Evolutionary conservation across 2,329 filamentous ascomycete genomes (phyloP).

Genomic region (Fusarium multiceps): DNA sequence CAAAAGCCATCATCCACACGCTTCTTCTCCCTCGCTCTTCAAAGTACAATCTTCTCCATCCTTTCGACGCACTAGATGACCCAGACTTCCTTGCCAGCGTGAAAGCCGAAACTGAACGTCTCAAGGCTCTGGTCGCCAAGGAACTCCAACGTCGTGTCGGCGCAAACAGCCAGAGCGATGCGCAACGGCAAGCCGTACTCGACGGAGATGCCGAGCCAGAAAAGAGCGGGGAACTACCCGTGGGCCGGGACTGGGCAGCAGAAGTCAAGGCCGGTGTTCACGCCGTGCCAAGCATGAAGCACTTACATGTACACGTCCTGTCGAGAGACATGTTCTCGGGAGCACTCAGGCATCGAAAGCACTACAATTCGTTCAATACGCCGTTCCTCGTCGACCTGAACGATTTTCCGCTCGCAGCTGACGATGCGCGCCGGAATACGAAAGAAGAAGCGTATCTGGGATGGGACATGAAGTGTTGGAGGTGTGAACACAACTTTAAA

Average conservation of each 20-base stretch:
- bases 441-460: constrained; percentile 69
- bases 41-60: constrained; percentile 71
- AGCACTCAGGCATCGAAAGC: constrained; percentile 80
- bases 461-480: constrained; percentile 82
- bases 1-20: constrained; percentile 86
- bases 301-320: constrained; percentile 90
- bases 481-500: constrained; percentile 79
- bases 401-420: constrained; percentile 78
- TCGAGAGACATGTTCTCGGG: constrained; percentile 81
- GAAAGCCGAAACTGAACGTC: constrained; percentile 67
- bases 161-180: constrained; percentile 70
- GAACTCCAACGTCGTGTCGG: constrained; percentile 80
- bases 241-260: constrained; percentile 79
- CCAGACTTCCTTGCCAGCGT: constrained; percentile 73
- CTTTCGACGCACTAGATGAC: constrained; percentile 81
- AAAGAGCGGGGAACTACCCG: constrained; percentile 62
- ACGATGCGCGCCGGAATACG: constrained; percentile 72
- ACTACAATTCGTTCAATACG: constrained; percentile 93
- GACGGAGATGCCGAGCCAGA: constrained; percentile 60
- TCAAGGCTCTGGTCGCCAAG: constrained; percentile 74
- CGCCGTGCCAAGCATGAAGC: constrained; percentile 89
- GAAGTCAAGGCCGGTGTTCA: constrained; percentile 86
- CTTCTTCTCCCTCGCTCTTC: constrained; percentile 85
- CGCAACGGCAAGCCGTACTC: constrained; percentile 73
- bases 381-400: constrained; percentile 82